Evolutionary conservation across 2,329 filamentous ascomycete species (phyloP).

Genomic region (Curvularia lunata): DNA sequence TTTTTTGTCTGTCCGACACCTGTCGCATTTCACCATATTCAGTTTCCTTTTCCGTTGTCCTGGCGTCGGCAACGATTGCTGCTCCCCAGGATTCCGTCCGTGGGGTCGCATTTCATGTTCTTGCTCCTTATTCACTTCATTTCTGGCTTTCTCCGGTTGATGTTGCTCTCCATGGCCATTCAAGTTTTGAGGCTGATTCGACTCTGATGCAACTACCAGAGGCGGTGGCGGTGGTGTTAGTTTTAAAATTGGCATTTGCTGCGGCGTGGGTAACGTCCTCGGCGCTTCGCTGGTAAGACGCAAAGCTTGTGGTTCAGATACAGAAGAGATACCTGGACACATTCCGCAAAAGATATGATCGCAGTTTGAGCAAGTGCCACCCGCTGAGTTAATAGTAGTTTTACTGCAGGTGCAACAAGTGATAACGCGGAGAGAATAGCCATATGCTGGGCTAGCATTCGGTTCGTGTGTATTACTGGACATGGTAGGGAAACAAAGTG

Average conservation of each 20-base stretch:
- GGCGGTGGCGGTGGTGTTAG: not conserved
- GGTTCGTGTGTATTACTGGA: not conserved
- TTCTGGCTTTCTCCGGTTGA: not conserved
- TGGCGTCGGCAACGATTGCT: not conserved
- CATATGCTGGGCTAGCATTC: not conserved
- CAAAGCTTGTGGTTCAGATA: too few relatives aligned
- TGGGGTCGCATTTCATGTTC: not conserved
- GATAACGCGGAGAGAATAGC: too few relatives aligned
- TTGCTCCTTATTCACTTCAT: not conserved
- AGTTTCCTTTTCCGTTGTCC: not conserved
- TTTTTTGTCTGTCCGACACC: conserved; percentile 2
- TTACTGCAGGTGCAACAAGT: not conserved
- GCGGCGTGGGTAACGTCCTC: not conserved
- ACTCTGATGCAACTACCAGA: not conserved
- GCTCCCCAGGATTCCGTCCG: not conserved
- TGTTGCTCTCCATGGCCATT: not conserved
- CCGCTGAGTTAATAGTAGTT: not conserved
- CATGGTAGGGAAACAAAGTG: not conserved
- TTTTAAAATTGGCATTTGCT: not conserved
- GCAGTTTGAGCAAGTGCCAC: not conserved
- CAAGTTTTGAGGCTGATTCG: not conserved
- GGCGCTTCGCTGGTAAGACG: not conserved
- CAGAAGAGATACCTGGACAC: not conserved
- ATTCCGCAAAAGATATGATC: not conserved
- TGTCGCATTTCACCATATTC: conserved; percentile 2